Percentiles rank a stretch among this genome's conserved stretches.
phyloP scores from a whole-genome alignment of 2,329 filamentous ascomycete species.

The Fusarium anguioides region DNA sequence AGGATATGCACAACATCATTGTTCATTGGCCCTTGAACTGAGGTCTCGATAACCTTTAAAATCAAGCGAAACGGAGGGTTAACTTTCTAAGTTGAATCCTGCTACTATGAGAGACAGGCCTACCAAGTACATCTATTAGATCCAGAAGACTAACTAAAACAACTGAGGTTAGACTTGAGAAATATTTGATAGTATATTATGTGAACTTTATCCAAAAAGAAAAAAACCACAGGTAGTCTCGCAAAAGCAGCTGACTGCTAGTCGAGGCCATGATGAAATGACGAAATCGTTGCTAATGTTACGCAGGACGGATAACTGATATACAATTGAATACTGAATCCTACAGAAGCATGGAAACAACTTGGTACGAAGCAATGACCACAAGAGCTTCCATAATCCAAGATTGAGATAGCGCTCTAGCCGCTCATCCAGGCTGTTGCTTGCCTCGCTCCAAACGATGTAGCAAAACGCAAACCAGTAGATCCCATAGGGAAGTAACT shows the following conservation, averaged over 20 bases:
- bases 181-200: neutral
- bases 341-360: neutral
- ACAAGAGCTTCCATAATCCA: neutral
- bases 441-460: constrained; percentile 84
- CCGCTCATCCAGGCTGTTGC: constrained; percentile 90
- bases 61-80: neutral
- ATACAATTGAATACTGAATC: neutral
- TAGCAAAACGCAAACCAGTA: constrained; percentile 85
- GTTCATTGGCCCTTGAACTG: neutral
- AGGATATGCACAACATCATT: neutral
- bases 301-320: constrained; percentile 10
- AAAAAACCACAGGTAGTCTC: neutral
- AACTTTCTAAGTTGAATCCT: no score
- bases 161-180: neutral
- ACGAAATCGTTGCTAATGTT: constrained; percentile 9
- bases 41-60: neutral
- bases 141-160: neutral
- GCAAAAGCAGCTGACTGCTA: constrained; percentile 2
- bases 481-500: constrained; percentile 99
- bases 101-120: neutral
- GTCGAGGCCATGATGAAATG: neutral
- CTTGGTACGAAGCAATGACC: neutral
- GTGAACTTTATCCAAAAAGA: constrained; percentile 5
- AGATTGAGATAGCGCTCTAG: constrained; percentile 50
- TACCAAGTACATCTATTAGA: no score